Base-by-base conservation (phyloP, 805 yeast species). In the Yarrowia divulgata region DNA sequence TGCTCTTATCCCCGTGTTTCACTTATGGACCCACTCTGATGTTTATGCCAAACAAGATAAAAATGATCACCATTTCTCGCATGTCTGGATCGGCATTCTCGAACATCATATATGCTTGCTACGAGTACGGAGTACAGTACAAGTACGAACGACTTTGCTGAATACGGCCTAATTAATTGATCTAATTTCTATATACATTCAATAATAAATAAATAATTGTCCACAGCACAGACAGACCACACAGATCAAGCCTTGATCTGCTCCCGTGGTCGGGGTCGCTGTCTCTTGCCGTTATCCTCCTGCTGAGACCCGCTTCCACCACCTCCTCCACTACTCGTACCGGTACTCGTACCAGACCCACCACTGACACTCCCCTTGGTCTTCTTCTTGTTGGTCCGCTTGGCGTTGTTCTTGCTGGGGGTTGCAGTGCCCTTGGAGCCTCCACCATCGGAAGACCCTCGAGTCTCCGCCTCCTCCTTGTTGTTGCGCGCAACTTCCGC, bases 401-500 rank as follows among this genome's bases (percentile, higher is more conserved):
- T 42, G 13, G 23, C 7, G 5, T 18, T n/a, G n/a, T n/a, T 58
- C 40, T 23, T 43, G 18, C 39, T 45, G 14, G 66, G 40, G 12
- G 39, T 13, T 29, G 48, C 18, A n/a, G 48, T 45, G 6, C 35
- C 55, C 23, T n/a, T 16, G 14, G 60, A 13, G 8, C 43, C 45
- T 39, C 46, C 49, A 9, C 19, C 49, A n/a, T n/a, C n/a, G n/a
- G n/a, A n/a, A 14, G 48, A 10, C 2, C 48, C 48, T 1, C 48
- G 48, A 8, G 12, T 45, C 46, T 57, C 63, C 23, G 40, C 63
- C 23, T 29, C 55, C 57, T 63, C 29, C 29, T 23, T 23, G 29
- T 23, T 19, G 68, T 46, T 63, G 1, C 57, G 55, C 2, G 68
- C 68, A 4, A 63, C 68, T 74, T 93, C 97, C 72, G 85, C 87